phyloP scores from a whole-genome alignment of 2,329 filamentous ascomycete species.

The Coniochaeta sp. region DNA sequence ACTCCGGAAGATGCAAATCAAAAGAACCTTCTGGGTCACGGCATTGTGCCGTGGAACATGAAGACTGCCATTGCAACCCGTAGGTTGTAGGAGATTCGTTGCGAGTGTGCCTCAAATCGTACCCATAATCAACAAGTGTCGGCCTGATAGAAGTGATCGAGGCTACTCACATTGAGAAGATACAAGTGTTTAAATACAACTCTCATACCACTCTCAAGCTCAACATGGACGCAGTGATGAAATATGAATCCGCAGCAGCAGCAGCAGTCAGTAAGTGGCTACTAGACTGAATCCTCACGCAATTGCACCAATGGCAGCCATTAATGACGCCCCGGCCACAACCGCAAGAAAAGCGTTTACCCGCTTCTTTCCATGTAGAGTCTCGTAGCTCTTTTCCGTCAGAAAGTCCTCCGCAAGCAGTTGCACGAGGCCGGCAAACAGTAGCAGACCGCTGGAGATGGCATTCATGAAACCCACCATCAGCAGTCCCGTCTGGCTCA shows the following conservation, averaged over 20 bases:
- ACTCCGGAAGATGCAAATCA: too few relatives aligned
- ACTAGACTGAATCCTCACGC: constrained; percentile 33
- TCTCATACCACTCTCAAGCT: too few relatives aligned
- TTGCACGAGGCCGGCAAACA: constrained; percentile 80
- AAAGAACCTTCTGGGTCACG: too few relatives aligned
- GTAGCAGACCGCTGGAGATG: constrained; percentile 68
- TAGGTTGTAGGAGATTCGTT: too few relatives aligned
- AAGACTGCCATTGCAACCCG: too few relatives aligned
- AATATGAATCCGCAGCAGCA: background rate
- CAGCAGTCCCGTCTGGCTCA: constrained; percentile 65
- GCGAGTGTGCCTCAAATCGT: too few relatives aligned
- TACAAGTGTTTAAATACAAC: too few relatives aligned
- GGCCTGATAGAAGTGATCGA: too few relatives aligned
- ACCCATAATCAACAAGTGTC: too few relatives aligned
- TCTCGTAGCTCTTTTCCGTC: constrained; percentile 64
- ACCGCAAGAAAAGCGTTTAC: constrained; percentile 58
- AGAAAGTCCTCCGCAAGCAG: constrained; percentile 79
- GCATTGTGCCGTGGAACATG: too few relatives aligned
- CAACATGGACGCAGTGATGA: background rate
- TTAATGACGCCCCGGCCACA: constrained; percentile 54
- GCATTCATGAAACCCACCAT: constrained; percentile 87
- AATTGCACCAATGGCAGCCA: constrained; percentile 68
- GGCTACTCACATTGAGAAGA: too few relatives aligned
- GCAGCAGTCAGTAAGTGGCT: background rate
- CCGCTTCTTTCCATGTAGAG: constrained; percentile 53